Evolutionary conservation across 2,329 filamentous ascomycete genomes (phyloP).

Genomic region (Fusarium foetens): DNA sequence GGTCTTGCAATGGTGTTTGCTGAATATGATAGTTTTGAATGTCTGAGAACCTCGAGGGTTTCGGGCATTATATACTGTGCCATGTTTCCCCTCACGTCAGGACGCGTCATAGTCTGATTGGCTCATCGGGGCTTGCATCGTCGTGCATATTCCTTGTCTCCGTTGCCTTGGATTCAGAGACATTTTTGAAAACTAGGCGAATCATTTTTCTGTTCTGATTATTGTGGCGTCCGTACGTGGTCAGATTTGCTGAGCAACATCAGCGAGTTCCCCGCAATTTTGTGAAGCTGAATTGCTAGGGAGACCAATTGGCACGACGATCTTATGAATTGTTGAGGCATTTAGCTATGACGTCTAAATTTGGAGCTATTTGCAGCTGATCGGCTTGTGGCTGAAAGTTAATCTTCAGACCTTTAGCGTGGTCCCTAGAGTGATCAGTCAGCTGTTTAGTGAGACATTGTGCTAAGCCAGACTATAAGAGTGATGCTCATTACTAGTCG

Average conservation of each 20-base stretch:
- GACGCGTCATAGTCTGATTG: background rate
- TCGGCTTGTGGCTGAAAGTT: background rate
- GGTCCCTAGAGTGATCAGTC: background rate
- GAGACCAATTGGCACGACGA: background rate
- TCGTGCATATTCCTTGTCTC: background rate
- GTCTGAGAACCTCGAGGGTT: background rate
- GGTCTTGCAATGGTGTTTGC: accelerated
- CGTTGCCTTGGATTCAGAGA: background rate
- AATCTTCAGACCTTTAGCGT: background rate
- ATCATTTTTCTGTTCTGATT: background rate
- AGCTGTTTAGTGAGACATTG: background rate
- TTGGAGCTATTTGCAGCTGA: background rate
- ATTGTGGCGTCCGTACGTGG: background rate
- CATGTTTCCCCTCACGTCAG: background rate
- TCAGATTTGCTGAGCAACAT: background rate
- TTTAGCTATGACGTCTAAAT: background rate
- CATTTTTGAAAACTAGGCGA: background rate
- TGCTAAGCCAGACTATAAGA: too few relatives aligned
- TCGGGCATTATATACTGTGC: background rate
- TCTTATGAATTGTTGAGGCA: background rate
- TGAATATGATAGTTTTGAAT: background rate
- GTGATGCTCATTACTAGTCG: background rate
- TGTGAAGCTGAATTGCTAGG: background rate
- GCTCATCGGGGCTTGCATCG: background rate
- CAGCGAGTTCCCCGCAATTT: background rate